These are phyloP conservation scores for Helotiales sp. DNA, from an alignment of 2,329 filamentous ascomycete genomes.

Conservation along the genomic window DNA sequence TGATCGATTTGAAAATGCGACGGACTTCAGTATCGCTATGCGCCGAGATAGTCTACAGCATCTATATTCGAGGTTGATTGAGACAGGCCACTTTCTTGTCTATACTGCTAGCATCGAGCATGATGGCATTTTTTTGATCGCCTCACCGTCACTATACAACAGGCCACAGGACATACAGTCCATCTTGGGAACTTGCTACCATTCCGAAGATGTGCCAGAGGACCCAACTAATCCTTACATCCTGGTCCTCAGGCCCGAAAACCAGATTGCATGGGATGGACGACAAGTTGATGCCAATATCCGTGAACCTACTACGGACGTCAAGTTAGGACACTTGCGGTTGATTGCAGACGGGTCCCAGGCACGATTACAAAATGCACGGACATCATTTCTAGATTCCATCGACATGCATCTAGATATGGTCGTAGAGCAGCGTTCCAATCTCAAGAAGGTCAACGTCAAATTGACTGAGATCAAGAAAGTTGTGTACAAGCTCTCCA, in stretches of 20 bases:
- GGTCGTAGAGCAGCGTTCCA: constrained; percentile 88
- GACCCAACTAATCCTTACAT: constrained; percentile 82
- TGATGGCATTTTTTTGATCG: constrained; percentile 79
- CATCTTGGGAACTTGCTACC: constrained; percentile 78
- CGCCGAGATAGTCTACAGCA: constrained; percentile 68
- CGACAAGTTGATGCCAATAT: constrained; percentile 70
- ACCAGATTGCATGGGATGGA: constrained; percentile 78
- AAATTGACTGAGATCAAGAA: constrained; percentile 93
- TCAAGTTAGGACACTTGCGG: constrained; percentile 83
- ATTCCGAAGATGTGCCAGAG: constrained; percentile 68
- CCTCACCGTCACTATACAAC: constrained; percentile 74
- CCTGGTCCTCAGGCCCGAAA: constrained; percentile 80
- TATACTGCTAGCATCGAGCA: constrained; percentile 69
- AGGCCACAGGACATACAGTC: constrained; percentile 80
- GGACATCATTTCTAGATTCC: constrained; percentile 73
- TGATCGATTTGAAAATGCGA: constrained; percentile 94
- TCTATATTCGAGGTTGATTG: constrained; percentile 77
- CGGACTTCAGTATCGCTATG: constrained; percentile 87
- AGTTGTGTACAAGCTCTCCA: constrained; percentile 93
- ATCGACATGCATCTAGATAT: constrained; percentile 85
- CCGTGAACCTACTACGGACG: constrained; percentile 76
- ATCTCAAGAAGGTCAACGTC: constrained; percentile 86
- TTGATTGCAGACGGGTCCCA: constrained; percentile 88
- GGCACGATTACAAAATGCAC: constrained; percentile 74
- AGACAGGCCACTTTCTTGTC: constrained; percentile 85